phyloP scores from a whole-genome alignment of 495 filamentous ascomycete species.

The Cercophora samala region DNA sequence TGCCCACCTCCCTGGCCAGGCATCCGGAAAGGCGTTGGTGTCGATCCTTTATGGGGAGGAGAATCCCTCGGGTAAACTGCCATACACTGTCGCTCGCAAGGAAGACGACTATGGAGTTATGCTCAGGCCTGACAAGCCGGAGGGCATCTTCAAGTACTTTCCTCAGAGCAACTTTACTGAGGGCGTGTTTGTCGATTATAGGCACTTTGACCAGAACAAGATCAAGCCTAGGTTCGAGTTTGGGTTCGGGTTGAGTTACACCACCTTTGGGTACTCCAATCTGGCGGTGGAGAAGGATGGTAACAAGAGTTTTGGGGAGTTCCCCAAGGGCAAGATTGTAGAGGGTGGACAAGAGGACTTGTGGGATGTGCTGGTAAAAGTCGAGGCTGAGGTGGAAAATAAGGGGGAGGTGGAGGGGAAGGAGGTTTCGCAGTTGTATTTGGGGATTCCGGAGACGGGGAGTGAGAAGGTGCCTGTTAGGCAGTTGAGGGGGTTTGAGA shows the following conservation, averaged over 20 bases:
- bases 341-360: conserved; percentile 58
- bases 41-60: conserved; percentile 58
- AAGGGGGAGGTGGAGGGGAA: conserved; percentile 49
- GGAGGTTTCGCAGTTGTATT: conserved; percentile 64
- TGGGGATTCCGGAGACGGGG: conserved; percentile 46
- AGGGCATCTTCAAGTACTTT: conserved; percentile 39
- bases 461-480: conserved; percentile 41
- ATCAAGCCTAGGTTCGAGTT: conserved; percentile 67
- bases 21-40: conserved; percentile 54
- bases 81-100: conserved; percentile 66
- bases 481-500: conserved; percentile 66
- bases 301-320: conserved; percentile 27
- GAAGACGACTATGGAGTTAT: conserved; percentile 57
- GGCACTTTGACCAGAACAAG: conserved; percentile 61
- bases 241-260: conserved; percentile 51
- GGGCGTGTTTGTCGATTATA: conserved; percentile 64
- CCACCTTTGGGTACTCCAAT: conserved; percentile 39
- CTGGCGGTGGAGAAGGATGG: conserved; percentile 31
- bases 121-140: conserved; percentile 34
- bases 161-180: conserved; percentile 65
- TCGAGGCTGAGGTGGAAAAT: conserved; percentile 55
- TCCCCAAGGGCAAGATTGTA: conserved; percentile 40
- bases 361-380: conserved; percentile 54
- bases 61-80: conserved; percentile 62
- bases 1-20: conserved; percentile 61